phyloP scores from a whole-genome alignment of 1,284 basidiomycete genomes.

The Trametes polyzona region DNA sequence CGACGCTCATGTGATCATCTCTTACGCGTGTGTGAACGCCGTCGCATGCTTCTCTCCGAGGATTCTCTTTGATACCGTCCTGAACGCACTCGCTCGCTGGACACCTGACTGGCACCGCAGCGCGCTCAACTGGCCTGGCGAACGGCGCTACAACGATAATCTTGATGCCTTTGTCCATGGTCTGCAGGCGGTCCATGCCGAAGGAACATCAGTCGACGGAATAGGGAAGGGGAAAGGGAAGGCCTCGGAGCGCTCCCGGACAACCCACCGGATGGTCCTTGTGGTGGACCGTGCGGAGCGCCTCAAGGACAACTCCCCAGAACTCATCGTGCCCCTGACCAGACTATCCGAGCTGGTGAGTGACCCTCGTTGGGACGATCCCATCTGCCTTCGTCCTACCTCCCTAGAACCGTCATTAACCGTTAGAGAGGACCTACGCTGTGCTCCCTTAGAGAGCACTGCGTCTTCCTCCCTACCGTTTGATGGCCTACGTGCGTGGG shows the following conservation, averaged over 20 bases:
- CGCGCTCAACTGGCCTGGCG: constrained; percentile 56
- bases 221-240: constrained; percentile 44
- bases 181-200: constrained; percentile 42
- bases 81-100: constrained; percentile 64
- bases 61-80: constrained; percentile 68
- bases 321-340: constrained; percentile 70
- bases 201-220: constrained; percentile 23
- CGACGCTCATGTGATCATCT: constrained; percentile 23
- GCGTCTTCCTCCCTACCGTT: no score
- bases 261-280: constrained; percentile 55
- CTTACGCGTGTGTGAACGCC: constrained; percentile 57
- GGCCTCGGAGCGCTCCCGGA: constrained; percentile 13
- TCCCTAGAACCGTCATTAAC: no score
- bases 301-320: constrained; percentile 63
- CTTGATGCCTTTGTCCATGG: constrained; percentile 74
- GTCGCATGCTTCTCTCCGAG: constrained; percentile 69
- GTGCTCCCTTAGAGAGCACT: no score
- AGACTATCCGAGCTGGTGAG: constrained; percentile 78
- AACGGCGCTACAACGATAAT: constrained; percentile 55
- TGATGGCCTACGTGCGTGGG: no score
- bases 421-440: no score
- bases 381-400: no score
- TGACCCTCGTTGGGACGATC: no score
- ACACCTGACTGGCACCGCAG: constrained; percentile 60
- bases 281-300: constrained; percentile 73